A percentile compares a stretch with the other conserved stretches of the same genome.
phyloP scores from a whole-genome alignment of 306 rosid species.

The Medicago arabica region DNA sequence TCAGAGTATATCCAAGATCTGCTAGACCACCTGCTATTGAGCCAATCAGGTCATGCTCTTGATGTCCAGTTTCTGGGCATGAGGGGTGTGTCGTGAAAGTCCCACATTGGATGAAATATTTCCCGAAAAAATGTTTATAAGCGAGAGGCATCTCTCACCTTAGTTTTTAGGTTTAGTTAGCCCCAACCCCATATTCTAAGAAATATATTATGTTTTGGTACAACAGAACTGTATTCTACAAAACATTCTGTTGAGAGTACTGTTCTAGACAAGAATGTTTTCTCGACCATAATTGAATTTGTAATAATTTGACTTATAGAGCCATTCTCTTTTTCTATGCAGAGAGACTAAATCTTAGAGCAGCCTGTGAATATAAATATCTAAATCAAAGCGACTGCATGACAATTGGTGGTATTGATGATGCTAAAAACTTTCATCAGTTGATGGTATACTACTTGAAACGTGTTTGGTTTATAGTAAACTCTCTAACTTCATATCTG shows the following conservation, averaged over 20 bases:
- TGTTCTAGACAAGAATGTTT: constrained; percentile 1
- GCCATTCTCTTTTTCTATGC: constrained; percentile 49
- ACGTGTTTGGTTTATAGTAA: constrained; percentile 32
- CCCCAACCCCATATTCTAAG: no score
- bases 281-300: constrained; percentile 37
- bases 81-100: not conserved
- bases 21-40: not conserved
- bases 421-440: constrained; percentile 62
- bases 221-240: not conserved
- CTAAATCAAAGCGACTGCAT: constrained; percentile 81
- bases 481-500: constrained; percentile 37
- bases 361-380: constrained; percentile 73
- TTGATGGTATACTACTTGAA: constrained; percentile 62
- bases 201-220: not conserved
- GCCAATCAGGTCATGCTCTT: not conserved
- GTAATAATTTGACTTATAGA: constrained; percentile 37
- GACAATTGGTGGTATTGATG: constrained; percentile 73
- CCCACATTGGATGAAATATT: not conserved
- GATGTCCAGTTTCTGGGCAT: not conserved
- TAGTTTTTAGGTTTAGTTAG: not conserved
- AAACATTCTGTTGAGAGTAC: not conserved
- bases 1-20: not conserved
- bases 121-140: not conserved
- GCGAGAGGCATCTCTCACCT: not conserved
- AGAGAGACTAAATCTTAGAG: constrained; percentile 81